Evolutionary conservation across 371 early-diverging fungal species (phyloP), one percentile per base, ranked within the genome.

Genomic region (Thermomucor indicae-seudaticae): DNA sequence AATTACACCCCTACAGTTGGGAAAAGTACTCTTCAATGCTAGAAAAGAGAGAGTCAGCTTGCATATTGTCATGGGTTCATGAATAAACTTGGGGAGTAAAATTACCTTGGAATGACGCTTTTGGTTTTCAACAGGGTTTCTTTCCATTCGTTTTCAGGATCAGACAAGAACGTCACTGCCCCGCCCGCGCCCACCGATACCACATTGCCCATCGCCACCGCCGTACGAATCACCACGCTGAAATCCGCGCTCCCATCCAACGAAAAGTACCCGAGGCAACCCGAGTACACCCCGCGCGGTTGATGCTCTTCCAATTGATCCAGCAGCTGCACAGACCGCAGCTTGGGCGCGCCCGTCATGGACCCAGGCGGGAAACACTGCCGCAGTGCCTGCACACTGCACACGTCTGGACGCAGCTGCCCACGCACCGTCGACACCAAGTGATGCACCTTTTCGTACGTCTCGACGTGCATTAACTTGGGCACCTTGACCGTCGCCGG

Each of bases 301-400:
- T 62, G 58, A 45, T 75, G 61, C 0, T 58, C 53, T 52, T 96
- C 96, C 34, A 96, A 70, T 20, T 68, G 57, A 49, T 90, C 89
- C 22, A 98, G 62, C 3, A 96, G 60, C 49, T 90, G 83, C 11
- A 91, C 83, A 0, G 94, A 88, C 17, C 97, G 78, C 16, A 84
- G 71, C 59, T 98, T 98, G 4, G 98, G 98, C 1, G 98, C 96
- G 6, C 98, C 98, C 0, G 97, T 98, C 96, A 98, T 96, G 0
- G 95, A 95, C 0, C 95, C 92, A 0, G 97, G 97, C 2, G 97
- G 97, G 53, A 96, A 96, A 51, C 90, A 89, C 14, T 75, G 79
- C 27, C 73, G 79, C 6, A 95, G 54, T 0, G 89, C 90, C 25
- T 86, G 81, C 0, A 92, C 86, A n/a, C 75, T 76, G 46, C 81